Evolutionary conservation across 1,284 basidiomycete species (phyloP).

Genomic region (Cystobasidium pallidum): DNA sequence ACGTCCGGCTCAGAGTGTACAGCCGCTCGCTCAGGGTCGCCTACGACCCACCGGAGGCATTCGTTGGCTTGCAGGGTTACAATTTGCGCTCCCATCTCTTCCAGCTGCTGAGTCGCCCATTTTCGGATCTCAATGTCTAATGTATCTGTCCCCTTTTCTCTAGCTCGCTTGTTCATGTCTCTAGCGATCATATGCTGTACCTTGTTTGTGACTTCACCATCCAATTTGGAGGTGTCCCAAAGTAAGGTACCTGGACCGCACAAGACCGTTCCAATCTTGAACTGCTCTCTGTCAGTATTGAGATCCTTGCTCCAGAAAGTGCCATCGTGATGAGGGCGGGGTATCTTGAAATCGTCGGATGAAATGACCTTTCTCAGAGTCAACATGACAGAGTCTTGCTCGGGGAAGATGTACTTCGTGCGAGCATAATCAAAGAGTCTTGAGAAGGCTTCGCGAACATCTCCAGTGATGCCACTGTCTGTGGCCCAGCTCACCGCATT

Average conservation of each 20-base stretch:
- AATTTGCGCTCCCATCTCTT: constrained; percentile 5
- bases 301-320: constrained; percentile 12
- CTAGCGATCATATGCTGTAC: constrained; percentile 1
- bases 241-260: constrained; percentile 22
- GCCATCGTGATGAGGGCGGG: constrained; percentile 37
- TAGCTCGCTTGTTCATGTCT: constrained; percentile 3
- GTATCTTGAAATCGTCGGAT: constrained; percentile 10
- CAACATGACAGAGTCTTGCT: constrained; percentile 5
- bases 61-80: background rate
- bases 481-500: background rate
- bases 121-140: background rate
- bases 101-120: constrained; percentile 6
- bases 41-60: constrained; percentile 30
- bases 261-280: constrained; percentile 30
- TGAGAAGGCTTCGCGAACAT: background rate
- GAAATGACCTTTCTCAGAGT: background rate
- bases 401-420: background rate
- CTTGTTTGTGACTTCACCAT: background rate
- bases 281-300: constrained; percentile 1
- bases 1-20: constrained; percentile 41
- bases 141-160: background rate
- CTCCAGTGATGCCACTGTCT: constrained; percentile 9
- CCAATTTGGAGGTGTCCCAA: constrained; percentile 8
- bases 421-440: constrained; percentile 5
- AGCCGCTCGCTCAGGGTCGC: background rate